Conservation (phyloP, 805 yeast species). For the Kazachstania bromeliacearum region DNA sequence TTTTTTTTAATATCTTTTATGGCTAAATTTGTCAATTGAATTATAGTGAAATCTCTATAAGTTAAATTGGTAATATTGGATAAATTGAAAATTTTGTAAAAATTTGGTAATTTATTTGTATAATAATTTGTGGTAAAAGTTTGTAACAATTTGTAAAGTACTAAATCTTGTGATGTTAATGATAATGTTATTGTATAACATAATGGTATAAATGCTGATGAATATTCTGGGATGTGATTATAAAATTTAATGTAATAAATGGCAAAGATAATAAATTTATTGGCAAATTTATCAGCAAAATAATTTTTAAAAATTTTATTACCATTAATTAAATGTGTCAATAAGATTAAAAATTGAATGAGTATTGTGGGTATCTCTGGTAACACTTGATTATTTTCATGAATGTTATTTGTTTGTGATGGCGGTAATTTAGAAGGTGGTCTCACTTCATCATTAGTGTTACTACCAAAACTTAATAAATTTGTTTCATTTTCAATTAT, state of each 20-base stretch:
- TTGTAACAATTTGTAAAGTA: constrained; percentile 35
- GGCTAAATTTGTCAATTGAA: constrained; percentile 41
- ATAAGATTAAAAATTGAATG: constrained; percentile 47
- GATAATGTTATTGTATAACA: constrained; percentile 44
- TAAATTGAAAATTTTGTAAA: constrained; percentile 35
- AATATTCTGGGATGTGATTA: constrained; percentile 11
- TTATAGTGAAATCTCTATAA: constrained; percentile 53
- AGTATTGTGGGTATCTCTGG: constrained; percentile 41
- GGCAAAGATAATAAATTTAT: constrained; percentile 45
- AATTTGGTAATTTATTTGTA: constrained; percentile 42
- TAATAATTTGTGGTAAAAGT: constrained; percentile 38
- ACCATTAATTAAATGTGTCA: constrained; percentile 73
- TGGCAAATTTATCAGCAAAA: constrained; percentile 38
- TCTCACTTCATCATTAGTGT: constrained; percentile 1
- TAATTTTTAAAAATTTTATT: constrained; percentile 46
- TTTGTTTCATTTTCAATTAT: constrained; percentile 33
- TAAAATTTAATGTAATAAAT: constrained; percentile 49
- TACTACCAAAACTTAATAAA: constrained; percentile 22
- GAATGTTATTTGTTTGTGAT: constrained; percentile 2
- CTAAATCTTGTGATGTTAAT: constrained; percentile 34
- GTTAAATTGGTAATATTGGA: constrained; percentile 35
- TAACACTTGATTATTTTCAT: constrained; percentile 13
- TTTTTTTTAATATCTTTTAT: constrained; percentile 31
- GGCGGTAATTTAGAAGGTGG: constrained; percentile 3
- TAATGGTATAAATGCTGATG: constrained; percentile 36